Conservation (phyloP, 1,284 basidiomycete species). For the Trametes pubescens region DNA sequence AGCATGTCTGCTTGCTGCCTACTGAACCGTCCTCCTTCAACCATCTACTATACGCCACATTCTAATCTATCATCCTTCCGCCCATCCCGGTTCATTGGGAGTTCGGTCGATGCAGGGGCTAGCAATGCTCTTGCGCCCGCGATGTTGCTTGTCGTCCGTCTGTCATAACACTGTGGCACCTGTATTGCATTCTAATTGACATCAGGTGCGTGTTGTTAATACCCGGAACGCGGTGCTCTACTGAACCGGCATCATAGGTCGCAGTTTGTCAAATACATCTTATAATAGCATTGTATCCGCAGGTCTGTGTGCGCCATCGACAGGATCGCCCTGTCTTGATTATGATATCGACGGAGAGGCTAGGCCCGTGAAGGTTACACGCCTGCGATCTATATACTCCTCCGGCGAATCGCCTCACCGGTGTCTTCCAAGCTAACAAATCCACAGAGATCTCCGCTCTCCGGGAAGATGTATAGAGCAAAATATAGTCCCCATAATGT, state of each 20-base stretch:
- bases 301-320: not conserved
- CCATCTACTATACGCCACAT: not conserved
- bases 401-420: too few relatives aligned
- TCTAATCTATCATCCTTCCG: not conserved
- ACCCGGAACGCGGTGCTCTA: not conserved
- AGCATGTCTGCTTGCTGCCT: constrained; percentile 57
- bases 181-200: too few relatives aligned
- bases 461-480: too few relatives aligned
- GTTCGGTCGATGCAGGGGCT: not conserved
- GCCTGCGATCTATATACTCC: not conserved
- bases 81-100: not conserved
- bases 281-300: not conserved
- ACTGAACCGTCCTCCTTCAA: constrained; percentile 9
- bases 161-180: too few relatives aligned
- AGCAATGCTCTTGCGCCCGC: too few relatives aligned
- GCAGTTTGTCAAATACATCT: not conserved
- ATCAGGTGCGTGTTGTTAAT: not conserved
- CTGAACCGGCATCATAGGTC: not conserved
- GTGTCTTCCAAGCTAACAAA: too few relatives aligned
- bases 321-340: not conserved
- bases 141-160: not conserved
- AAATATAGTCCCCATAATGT: too few relatives aligned
- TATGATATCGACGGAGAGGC: not conserved
- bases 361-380: not conserved
- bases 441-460: too few relatives aligned